phyloP scores from a whole-genome alignment of 2,329 filamentous ascomycete species.

The Camptophora hylomeconis region DNA sequence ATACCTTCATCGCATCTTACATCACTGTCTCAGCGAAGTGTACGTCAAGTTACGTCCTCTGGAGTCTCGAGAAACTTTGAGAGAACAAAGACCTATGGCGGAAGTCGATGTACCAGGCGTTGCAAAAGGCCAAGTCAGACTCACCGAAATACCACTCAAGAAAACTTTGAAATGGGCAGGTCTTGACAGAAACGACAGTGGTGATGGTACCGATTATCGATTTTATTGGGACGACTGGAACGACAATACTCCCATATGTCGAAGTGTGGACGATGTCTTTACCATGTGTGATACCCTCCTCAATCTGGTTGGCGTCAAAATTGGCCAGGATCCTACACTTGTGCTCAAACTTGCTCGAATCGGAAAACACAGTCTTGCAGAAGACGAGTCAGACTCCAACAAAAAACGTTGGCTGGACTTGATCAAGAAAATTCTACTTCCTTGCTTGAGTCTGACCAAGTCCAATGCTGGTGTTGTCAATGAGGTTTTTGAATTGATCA shows the following conservation, averaged over 20 bases:
- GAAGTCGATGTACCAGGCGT: constrained; percentile 53
- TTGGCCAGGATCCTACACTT: constrained; percentile 69
- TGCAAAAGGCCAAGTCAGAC: constrained; percentile 55
- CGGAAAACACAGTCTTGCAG: constrained; percentile 58
- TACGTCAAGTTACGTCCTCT: constrained; percentile 42
- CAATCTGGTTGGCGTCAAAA: constrained; percentile 75
- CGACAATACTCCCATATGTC: constrained; percentile 84
- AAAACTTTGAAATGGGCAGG: constrained; percentile 72
- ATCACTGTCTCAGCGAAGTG: constrained; percentile 69
- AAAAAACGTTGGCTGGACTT: constrained; percentile 70
- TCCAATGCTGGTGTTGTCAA: constrained; percentile 74
- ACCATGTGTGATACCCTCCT: constrained; percentile 71
- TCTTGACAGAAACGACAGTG: constrained; percentile 62
- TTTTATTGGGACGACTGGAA: constrained; percentile 98
- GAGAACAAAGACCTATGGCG: constrained; percentile 37
- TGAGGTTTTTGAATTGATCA: constrained; percentile 73
- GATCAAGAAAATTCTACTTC: constrained; percentile 71
- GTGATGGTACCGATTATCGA: constrained; percentile 63
- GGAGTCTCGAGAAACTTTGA: constrained; percentile 26
- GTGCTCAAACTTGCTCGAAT: constrained; percentile 77
- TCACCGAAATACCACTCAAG: constrained; percentile 46
- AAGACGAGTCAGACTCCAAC: constrained; percentile 60
- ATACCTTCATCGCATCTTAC: constrained; percentile 71
- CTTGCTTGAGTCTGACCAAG: constrained; percentile 73
- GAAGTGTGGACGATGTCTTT: constrained; percentile 81